Conservation (phyloP, 139 green algal genomes). For the Mychonastes homosphaera region DNA sequence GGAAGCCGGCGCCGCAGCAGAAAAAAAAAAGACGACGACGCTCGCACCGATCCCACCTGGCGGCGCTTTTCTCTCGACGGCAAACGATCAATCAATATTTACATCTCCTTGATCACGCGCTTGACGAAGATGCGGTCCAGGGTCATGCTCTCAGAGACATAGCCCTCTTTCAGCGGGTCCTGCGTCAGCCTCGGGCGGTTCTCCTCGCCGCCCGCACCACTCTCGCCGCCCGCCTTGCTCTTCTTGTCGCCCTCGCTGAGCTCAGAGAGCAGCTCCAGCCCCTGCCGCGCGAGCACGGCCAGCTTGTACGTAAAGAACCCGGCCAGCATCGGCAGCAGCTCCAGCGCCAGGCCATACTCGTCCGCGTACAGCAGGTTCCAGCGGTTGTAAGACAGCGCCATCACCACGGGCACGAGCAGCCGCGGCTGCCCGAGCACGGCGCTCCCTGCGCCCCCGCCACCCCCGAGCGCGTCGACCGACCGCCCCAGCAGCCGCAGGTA, state of each 20-base stretch:
- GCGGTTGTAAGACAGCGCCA: constrained; percentile 30
- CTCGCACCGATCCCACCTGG: too few relatives aligned
- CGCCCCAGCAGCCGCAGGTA: constrained; percentile 78
- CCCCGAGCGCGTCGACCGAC: constrained; percentile 60
- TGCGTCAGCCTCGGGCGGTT: too few relatives aligned
- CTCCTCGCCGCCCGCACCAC: neutral
- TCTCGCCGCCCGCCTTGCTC: neutral
- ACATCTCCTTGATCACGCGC: too few relatives aligned
- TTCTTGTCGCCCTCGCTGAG: constrained; percentile 18
- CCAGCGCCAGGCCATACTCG: constrained; percentile 49
- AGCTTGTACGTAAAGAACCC: constrained; percentile 97
- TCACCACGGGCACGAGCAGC: constrained; percentile 81
- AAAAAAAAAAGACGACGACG: too few relatives aligned
- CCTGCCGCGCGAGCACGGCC: constrained; percentile 50
- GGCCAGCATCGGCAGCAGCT: constrained; percentile 82
- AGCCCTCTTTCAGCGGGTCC: neutral
- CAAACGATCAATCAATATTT: too few relatives aligned
- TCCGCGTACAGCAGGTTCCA: constrained; percentile 58
- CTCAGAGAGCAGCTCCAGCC: constrained; percentile 29
- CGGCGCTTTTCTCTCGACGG: too few relatives aligned
- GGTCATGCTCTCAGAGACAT: too few relatives aligned
- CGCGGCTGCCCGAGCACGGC: constrained; percentile 46
- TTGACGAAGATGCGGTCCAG: too few relatives aligned
- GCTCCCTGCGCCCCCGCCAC: neutral
- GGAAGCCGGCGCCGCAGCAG: too few relatives aligned